phyloP scores from a whole-genome alignment of 1,139 yeast genomes.

The Oligophagozyma castellii region DNA sequence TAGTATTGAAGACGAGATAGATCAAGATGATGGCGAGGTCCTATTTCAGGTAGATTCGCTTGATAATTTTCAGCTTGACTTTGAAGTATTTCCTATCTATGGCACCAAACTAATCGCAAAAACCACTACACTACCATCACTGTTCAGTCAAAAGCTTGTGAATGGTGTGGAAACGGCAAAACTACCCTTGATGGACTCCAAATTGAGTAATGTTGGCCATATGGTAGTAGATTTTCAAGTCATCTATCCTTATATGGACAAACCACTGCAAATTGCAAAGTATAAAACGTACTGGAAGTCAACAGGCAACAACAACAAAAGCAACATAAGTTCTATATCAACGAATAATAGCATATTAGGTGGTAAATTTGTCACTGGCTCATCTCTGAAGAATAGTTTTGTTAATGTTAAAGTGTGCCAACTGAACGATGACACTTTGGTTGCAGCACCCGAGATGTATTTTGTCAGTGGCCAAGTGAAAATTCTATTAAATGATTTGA shows the following conservation, averaged over 20 bases:
- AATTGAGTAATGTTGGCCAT: slow-evolving; percentile 75
- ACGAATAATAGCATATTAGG: slow-evolving; percentile 7
- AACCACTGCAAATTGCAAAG: slow-evolving; percentile 74
- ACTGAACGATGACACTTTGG: slow-evolving; percentile 73
- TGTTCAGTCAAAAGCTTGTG: slow-evolving; percentile 31
- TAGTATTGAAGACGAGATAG: slow-evolving; percentile 3
- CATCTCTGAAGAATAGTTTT: slow-evolving; percentile 77
- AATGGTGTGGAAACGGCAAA: slow-evolving; percentile 31
- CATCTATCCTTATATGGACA: slow-evolving; percentile 79
- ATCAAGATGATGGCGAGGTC: slow-evolving; percentile 42
- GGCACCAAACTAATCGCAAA: slow-evolving; percentile 89
- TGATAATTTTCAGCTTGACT: slow-evolving; percentile 67
- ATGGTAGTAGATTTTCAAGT: slow-evolving; percentile 67
- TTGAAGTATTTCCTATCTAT: slow-evolving; percentile 86
- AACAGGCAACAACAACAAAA: slow-evolving; percentile 15
- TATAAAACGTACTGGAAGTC: slow-evolving; percentile 97
- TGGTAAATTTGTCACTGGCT: slow-evolving; percentile 68
- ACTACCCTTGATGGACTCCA: slow-evolving; percentile 69
- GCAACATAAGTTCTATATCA: slow-evolving; percentile 1
- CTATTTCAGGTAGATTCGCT: slow-evolving; percentile 80
- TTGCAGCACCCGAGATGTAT: slow-evolving; percentile 63
- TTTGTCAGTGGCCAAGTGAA: slow-evolving; percentile 42
- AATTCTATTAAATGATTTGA: slow-evolving; percentile 35
- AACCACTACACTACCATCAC: slow-evolving; percentile 54
- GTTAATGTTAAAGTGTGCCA: slow-evolving; percentile 56